Conservation (phyloP, 2,329 filamentous ascomycete species). For the Aspergillus quadricinctus region DNA sequence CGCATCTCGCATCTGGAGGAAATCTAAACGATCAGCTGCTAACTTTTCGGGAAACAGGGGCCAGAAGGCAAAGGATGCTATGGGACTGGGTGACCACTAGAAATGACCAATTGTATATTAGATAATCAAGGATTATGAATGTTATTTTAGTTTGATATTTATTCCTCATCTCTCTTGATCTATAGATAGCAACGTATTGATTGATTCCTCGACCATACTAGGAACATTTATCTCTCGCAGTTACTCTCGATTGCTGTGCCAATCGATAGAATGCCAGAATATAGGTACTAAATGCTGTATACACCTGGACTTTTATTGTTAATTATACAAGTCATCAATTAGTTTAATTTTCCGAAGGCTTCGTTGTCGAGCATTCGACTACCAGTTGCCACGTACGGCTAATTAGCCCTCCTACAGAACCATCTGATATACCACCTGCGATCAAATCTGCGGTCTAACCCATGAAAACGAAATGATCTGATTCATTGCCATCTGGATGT, state of each 20-base stretch:
- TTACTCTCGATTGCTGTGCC: neutral
- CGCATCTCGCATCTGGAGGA: neutral
- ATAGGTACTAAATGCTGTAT: too few species aligned
- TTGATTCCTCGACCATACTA: too few species aligned
- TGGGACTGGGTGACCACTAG: constrained; percentile 35
- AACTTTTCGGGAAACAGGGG: constrained; percentile 20
- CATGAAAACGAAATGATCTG: neutral
- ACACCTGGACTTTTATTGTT: too few species aligned
- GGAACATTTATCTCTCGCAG: too few species aligned
- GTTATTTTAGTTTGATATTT: neutral
- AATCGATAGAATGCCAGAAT: neutral
- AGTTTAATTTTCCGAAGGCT: too few species aligned
- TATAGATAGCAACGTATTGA: too few species aligned
- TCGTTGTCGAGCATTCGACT: too few species aligned
- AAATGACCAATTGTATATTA: neutral
- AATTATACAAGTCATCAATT: too few species aligned
- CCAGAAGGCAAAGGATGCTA: constrained; percentile 42
- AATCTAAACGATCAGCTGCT: constrained; percentile 1
- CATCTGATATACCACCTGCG: too few species aligned
- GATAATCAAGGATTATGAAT: neutral
- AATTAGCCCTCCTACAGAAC: too few species aligned
- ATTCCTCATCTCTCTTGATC: too few species aligned
- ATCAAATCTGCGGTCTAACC: neutral
- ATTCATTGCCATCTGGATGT: neutral
- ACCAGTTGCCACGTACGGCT: too few species aligned